A percentile compares a stretch with the other conserved stretches of the same genome.
phyloP scores from a whole-genome alignment of 495 filamentous ascomycete genomes.

The Lasiosphaeria hispida region DNA sequence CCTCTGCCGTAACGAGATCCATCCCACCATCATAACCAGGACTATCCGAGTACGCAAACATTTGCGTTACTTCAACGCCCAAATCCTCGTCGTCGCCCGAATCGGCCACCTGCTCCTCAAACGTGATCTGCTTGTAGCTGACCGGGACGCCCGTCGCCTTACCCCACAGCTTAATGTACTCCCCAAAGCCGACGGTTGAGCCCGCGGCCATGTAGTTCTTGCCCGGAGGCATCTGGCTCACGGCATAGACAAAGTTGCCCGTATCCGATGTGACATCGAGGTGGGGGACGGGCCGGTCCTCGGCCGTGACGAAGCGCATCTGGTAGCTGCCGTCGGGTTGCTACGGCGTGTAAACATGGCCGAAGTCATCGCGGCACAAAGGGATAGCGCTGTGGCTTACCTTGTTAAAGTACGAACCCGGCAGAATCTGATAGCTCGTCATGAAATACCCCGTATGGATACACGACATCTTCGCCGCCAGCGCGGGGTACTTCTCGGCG shows the following conservation, averaged over 20 bases:
- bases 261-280: conserved; percentile 39
- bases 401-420: conserved; percentile 38
- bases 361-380: neutral
- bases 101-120: conserved; percentile 35
- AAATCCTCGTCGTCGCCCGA: conserved; percentile 29
- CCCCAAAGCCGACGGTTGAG: conserved; percentile 25
- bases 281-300: conserved; percentile 34
- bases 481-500: conserved; percentile 33
- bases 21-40: conserved; percentile 43
- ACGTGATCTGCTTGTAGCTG: conserved; percentile 33
- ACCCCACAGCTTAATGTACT: conserved; percentile 40
- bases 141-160: conserved; percentile 22
- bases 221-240: conserved; percentile 42
- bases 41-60: conserved; percentile 39
- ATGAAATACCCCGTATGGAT: conserved; percentile 48
- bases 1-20: conserved; percentile 36
- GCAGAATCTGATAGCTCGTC: conserved; percentile 38
- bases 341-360: conserved; percentile 9
- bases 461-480: conserved; percentile 46
- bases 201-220: conserved; percentile 43
- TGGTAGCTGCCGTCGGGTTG: conserved; percentile 32
- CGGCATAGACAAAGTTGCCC: conserved; percentile 44
- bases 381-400: conserved; percentile 9
- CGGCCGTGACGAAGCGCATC: conserved; percentile 39
- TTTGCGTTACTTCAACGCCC: conserved; percentile 37